Evolutionary conservation across 352 stramenopile genomes (phyloP).

Genomic region (Nothophytophthora sp.): DNA sequence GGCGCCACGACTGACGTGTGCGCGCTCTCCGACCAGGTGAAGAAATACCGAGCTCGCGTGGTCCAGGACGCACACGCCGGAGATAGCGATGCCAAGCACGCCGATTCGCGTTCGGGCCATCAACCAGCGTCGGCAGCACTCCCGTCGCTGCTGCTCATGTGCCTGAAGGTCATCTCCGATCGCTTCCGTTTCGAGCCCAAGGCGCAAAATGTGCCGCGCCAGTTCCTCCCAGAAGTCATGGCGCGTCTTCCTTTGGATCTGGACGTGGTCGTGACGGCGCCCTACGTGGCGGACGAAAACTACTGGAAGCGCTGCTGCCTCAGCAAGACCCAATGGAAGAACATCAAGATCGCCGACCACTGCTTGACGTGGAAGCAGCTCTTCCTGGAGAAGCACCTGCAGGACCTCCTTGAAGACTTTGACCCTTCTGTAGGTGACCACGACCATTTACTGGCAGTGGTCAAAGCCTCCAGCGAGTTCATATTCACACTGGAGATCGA

Average conservation of each 20-base stretch:
- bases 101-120: too few species aligned
- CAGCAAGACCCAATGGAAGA: conserved; percentile 86
- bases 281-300: conserved; percentile 91
- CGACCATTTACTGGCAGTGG: conserved; percentile 65
- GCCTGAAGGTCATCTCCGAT: conserved; percentile 79
- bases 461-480: conserved; percentile 83
- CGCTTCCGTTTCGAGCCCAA: conserved; percentile 69
- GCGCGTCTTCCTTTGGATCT: conserved; percentile 79
- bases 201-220: conserved; percentile 69
- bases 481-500: conserved; percentile 90
- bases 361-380: conserved; percentile 95
- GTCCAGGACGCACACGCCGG: conserved; percentile 30
- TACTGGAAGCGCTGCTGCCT: conserved; percentile 94
- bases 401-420: conserved; percentile 83
- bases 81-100: conserved; percentile 26
- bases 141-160: conserved; percentile 70
- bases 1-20: conserved; percentile 64
- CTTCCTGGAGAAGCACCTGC: conserved; percentile 81
- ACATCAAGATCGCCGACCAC: conserved; percentile 90
- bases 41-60: conserved; percentile 75
- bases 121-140: conserved; percentile 19
- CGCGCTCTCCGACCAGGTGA: conserved; percentile 79
- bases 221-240: conserved; percentile 87
- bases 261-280: conserved; percentile 74
- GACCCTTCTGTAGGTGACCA: conserved; percentile 49